These are phyloP conservation scores for Oryza rufipogon DNA, from an alignment of 176 grass and related monocot genomes.

Conservation along the genomic window DNA sequence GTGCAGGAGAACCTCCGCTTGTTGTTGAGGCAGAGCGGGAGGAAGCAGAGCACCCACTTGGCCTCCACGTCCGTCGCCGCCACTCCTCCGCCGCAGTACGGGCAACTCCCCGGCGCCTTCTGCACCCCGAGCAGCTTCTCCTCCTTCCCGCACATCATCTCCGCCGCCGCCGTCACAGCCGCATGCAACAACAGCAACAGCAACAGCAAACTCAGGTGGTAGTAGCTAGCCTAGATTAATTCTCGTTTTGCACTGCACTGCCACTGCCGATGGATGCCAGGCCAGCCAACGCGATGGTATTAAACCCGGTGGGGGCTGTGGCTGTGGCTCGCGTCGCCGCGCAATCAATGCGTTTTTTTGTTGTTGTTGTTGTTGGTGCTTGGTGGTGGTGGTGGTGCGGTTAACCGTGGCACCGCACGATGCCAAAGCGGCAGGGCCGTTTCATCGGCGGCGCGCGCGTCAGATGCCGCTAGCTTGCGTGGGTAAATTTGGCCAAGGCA, in stretches of 20 bases:
- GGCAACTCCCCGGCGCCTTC: constrained; percentile 83
- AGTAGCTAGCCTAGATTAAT: neutral
- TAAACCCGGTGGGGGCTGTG: constrained; percentile 26
- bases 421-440: neutral
- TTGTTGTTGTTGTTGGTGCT: neutral
- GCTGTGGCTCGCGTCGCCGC: no score
- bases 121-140: constrained; percentile 63
- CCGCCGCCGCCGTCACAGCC: neutral
- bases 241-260: neutral
- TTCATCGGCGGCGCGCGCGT: neutral
- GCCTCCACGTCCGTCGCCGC: constrained; percentile 66
- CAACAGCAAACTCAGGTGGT: neutral
- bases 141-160: constrained; percentile 55
- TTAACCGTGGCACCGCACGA: constrained; percentile 5
- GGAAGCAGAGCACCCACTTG: constrained; percentile 69
- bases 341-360: constrained; percentile 17
- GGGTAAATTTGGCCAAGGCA: neutral
- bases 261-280: neutral
- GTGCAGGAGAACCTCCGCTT: constrained; percentile 76
- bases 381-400: constrained; percentile 19
- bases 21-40: constrained; percentile 57
- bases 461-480: neutral
- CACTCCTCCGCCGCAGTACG: constrained; percentile 78
- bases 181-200: neutral
- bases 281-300: neutral